Conservation (phyloP, 768 basidiomycete genomes). For the Suillus fuscotomentosus region DNA sequence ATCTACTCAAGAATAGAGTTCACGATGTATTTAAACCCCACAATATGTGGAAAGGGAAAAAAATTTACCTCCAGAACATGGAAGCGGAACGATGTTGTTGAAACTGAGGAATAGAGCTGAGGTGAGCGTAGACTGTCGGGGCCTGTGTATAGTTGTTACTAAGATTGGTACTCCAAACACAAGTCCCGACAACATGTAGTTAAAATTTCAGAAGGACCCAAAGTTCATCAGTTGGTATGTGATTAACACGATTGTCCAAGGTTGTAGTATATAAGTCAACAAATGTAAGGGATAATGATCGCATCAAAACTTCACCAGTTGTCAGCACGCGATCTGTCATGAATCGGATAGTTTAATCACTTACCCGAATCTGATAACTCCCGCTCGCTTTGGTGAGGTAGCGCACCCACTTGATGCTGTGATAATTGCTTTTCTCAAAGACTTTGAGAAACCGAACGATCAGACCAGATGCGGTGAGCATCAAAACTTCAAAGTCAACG, state of each 20-base stretch:
- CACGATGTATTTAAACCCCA: constrained; percentile 6
- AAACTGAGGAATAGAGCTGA: constrained; percentile 5
- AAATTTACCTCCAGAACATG: constrained; percentile 51
- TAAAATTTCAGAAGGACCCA: constrained; percentile 2
- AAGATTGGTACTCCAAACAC: constrained; percentile 20
- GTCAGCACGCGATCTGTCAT: constrained; percentile 1
- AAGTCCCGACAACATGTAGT: neutral
- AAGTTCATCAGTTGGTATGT: constrained; percentile 19
- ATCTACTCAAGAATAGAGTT: constrained; percentile 46
- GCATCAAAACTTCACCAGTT: constrained; percentile 26
- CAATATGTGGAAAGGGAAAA: neutral
- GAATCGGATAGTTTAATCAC: constrained; percentile 29
- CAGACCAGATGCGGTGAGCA: constrained; percentile 96
- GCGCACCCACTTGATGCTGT: constrained; percentile 94
- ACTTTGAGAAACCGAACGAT: constrained; percentile 98
- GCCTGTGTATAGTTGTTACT: constrained; percentile 18
- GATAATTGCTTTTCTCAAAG: constrained; percentile 93
- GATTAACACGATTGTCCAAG: constrained; percentile 16
- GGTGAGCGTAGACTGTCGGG: neutral
- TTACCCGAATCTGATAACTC: constrained; percentile 88
- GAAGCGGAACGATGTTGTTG: constrained; percentile 12
- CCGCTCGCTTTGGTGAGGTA: constrained; percentile 95
- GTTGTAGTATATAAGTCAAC: constrained; percentile 8
- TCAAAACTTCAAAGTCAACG: constrained; percentile 97
- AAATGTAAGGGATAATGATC: constrained; percentile 20